These are phyloP conservation scores for Westerdykella aurantiaca DNA, from an alignment of 2,329 filamentous ascomycete species.

Conservation along the genomic window DNA sequence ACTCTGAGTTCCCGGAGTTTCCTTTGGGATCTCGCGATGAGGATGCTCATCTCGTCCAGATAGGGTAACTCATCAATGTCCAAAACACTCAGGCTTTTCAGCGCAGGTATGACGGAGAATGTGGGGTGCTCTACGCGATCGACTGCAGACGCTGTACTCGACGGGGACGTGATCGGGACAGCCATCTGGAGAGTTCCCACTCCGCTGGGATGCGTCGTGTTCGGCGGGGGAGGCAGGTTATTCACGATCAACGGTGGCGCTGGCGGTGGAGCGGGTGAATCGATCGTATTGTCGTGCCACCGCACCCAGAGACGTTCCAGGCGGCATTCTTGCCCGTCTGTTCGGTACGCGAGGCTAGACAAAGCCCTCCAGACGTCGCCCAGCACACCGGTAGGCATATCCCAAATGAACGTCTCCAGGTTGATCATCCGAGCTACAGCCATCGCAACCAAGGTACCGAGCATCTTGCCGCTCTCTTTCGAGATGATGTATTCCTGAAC, in stretches of 20 bases:
- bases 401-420: slow-evolving; percentile 77
- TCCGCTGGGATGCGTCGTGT: slow-evolving; percentile 33
- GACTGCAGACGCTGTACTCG: slow-evolving; percentile 28
- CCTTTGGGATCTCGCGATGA: slow-evolving; percentile 65
- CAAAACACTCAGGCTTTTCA: slow-evolving; percentile 69
- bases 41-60: slow-evolving; percentile 72
- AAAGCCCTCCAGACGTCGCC: slow-evolving; percentile 77
- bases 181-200: slow-evolving; percentile 27
- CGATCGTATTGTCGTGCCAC: slow-evolving; percentile 69
- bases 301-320: slow-evolving; percentile 72
- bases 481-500: slow-evolving; percentile 75
- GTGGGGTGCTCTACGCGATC: slow-evolving; percentile 69
- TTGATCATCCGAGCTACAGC: slow-evolving; percentile 77
- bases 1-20: slow-evolving; percentile 66
- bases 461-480: slow-evolving; percentile 81
- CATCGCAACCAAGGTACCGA: slow-evolving; percentile 74
- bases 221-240: slow-evolving; percentile 31
- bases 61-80: slow-evolving; percentile 81
- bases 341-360: slow-evolving; percentile 60
- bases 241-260: slow-evolving; percentile 35
- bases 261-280: slow-evolving; percentile 33
- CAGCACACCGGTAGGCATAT: slow-evolving; percentile 80
- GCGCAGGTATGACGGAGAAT: slow-evolving; percentile 68
- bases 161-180: slow-evolving; percentile 24
- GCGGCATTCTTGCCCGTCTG: slow-evolving; percentile 56